A percentile compares a stretch with the other conserved stretches of the same genome.
Evolutionary conservation across 164 flowering plant species (phyloP).

Genomic region (Vitis riparia): DNA sequence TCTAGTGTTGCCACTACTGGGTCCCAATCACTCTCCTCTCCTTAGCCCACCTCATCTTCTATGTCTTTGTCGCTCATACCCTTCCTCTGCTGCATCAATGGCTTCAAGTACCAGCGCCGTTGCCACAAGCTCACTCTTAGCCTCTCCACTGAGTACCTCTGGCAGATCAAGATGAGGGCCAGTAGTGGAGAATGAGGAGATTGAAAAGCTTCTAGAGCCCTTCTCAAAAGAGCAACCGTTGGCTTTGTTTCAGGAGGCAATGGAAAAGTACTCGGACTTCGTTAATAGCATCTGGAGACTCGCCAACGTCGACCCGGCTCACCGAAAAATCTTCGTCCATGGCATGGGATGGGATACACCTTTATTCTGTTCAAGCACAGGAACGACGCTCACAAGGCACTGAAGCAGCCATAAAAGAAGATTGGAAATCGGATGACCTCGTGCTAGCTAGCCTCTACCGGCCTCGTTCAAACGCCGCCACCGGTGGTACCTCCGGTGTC

Average conservation of each 20-base stretch:
- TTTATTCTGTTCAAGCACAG: slow-evolving; percentile 35
- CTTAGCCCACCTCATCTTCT: slow-evolving; percentile 73
- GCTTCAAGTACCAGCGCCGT: slow-evolving; percentile 92
- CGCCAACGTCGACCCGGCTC: slow-evolving; percentile 24
- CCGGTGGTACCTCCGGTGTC: slow-evolving; percentile 6
- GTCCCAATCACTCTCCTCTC: slow-evolving; percentile 77
- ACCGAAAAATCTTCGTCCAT: slow-evolving; percentile 31
- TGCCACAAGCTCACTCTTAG: slow-evolving; percentile 94
- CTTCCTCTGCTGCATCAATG: slow-evolving; percentile 77
- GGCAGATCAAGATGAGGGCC: slow-evolving; percentile 53
- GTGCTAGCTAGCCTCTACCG: slow-evolving; percentile 36
- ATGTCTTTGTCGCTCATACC: slow-evolving; percentile 88
- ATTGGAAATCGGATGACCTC: slow-evolving; percentile 32
- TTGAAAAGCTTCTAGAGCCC: slow-evolving; percentile 41
- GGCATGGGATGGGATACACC: slow-evolving; percentile 48
- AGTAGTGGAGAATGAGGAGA: slow-evolving; percentile 26
- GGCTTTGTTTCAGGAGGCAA: slow-evolving; percentile 27
- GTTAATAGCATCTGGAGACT: slow-evolving; percentile 17
- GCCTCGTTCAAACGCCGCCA: slow-evolving; percentile 9
- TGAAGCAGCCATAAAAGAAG: slow-evolving; percentile 37
- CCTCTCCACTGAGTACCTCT: slow-evolving; percentile 73
- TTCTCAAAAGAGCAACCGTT: slow-evolving; percentile 37
- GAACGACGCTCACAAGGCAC: slow-evolving; percentile 29
- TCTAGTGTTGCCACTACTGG: slow-evolving; percentile 92
- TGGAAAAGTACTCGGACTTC: slow-evolving; percentile 24